A percentile compares a stretch with the other conserved stretches of the same genome.
phyloP scores from a whole-genome alignment of 768 basidiomycete genomes.

The Naganishia kalamii region DNA sequence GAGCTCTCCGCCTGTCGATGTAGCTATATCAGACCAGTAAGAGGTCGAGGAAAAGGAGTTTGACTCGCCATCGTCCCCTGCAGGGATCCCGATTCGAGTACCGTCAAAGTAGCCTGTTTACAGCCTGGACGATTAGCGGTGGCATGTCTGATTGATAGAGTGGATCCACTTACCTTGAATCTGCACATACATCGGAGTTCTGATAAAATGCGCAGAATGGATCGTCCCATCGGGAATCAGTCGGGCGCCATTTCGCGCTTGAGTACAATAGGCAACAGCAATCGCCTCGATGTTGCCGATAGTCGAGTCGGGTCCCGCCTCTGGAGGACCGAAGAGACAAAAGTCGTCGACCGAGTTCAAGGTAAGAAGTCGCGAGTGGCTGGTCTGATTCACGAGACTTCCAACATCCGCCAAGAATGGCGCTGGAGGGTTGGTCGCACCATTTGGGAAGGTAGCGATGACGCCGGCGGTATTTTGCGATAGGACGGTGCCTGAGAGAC shows the following conservation, averaged over 20 bases:
- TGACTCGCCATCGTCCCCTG: constrained; percentile 47
- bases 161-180: no score
- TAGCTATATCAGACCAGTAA: constrained; percentile 46
- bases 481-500: no score
- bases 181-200: constrained; percentile 51
- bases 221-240: constrained; percentile 50
- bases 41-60: no score
- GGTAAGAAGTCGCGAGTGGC: constrained; percentile 40
- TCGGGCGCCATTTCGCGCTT: constrained; percentile 50
- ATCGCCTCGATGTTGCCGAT: constrained; percentile 11
- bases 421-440: constrained; percentile 36
- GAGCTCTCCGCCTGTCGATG: constrained; percentile 35
- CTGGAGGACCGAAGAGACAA: constrained; percentile 23
- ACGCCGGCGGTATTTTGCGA: no score
- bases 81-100: constrained; percentile 46
- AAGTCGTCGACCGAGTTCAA: constrained; percentile 46
- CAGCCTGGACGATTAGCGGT: no score
- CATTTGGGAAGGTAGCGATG: constrained; percentile 43
- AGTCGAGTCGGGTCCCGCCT: not conserved
- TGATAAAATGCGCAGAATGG: constrained; percentile 33
- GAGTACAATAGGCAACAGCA: constrained; percentile 24
- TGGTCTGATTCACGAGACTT: constrained; percentile 44
- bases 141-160: no score
- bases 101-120: not conserved
- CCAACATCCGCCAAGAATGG: not conserved